Conservation (phyloP, 805 yeast species). For the Wickerhamomyces pijperi region DNA sequence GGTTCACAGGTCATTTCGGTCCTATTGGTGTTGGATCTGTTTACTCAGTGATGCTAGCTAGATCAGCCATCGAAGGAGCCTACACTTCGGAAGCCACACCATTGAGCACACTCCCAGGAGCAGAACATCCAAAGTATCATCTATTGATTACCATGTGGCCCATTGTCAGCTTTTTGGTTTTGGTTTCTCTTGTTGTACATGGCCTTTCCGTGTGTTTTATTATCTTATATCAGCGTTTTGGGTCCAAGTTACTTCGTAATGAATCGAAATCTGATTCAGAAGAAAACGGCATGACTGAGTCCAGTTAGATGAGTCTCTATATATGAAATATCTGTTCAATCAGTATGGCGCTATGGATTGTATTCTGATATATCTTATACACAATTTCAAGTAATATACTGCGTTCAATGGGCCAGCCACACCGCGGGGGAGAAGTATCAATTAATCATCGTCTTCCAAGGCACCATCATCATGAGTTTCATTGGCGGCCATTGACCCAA, state of each 20-base stretch:
- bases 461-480: no score
- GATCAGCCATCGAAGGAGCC: conserved; percentile 53
- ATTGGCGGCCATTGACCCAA: no score
- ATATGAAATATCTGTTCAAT: no score
- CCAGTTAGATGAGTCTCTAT: no score
- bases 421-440: no score
- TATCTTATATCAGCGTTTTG: conserved; percentile 1
- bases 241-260: no score
- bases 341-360: no score
- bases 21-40: conserved; percentile 95
- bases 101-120: conserved; percentile 32
- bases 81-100: conserved; percentile 47
- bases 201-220: conserved; percentile 80
- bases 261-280: no score
- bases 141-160: conserved; percentile 60
- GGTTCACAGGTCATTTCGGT: conserved; percentile 92
- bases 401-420: no score
- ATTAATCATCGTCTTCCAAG: background rate
- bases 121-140: conserved; percentile 6
- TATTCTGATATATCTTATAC: no score
- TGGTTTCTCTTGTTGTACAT: conserved; percentile 77
- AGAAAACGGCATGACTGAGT: no score
- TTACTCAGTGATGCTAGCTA: conserved; percentile 71
- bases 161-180: conserved; percentile 64
- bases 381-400: no score